Percentiles rank a stretch among this genome's conserved stretches.
Conservation (phyloP, 305 asterid species). For the Fraxinus greggii region DNA sequence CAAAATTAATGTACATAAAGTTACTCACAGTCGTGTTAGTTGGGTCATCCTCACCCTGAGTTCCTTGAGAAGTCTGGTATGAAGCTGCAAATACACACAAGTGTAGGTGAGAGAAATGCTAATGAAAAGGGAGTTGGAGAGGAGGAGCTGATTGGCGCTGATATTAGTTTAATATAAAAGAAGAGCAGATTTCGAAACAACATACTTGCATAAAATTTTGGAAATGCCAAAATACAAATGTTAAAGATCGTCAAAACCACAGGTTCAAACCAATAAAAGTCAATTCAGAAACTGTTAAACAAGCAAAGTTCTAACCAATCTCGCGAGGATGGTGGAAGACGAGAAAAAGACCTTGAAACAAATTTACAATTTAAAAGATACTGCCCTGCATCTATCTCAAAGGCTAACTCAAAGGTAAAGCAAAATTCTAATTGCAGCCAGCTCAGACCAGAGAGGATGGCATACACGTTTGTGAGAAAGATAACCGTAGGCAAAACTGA, state of each 20-base stretch:
- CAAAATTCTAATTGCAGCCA: neutral
- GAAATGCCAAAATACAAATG: neutral
- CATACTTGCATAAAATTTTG: neutral
- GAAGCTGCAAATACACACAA: slow-evolving; percentile 59
- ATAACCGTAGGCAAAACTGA: neutral
- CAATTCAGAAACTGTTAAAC: slow-evolving; percentile 5
- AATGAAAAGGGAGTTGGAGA: neutral
- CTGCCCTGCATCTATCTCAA: neutral
- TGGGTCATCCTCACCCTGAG: slow-evolving; percentile 82
- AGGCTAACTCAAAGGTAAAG: slow-evolving; percentile 18
- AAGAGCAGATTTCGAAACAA: neutral
- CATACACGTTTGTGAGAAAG: neutral
- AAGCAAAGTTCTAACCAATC: slow-evolving; percentile 1
- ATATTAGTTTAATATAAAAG: neutral
- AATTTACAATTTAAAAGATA: neutral
- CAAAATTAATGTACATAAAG: slow-evolving; percentile 8
- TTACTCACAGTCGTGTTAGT: slow-evolving; percentile 84
- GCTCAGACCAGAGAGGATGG: slow-evolving; percentile 1
- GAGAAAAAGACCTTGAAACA: neutral
- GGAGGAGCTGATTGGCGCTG: neutral
- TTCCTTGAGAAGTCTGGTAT: slow-evolving; percentile 68
- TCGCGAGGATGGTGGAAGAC: neutral
- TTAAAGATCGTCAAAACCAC: neutral
- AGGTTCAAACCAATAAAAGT: neutral
- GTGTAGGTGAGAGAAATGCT: slow-evolving; percentile 13